Evolutionary conservation across 305 asterid species (phyloP).

Genomic region (Ruellia speciosa): DNA sequence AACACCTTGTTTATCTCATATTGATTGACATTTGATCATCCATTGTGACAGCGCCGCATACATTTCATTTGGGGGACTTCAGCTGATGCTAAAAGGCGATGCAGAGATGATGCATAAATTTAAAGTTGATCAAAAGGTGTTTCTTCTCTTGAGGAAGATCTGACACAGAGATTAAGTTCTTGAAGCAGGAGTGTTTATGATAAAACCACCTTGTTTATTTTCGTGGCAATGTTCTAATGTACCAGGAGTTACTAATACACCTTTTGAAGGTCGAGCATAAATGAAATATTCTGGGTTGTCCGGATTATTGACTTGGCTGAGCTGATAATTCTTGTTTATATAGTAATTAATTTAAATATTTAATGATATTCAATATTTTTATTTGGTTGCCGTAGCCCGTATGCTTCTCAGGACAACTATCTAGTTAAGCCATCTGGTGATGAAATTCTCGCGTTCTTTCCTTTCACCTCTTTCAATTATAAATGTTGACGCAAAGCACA

Average conservation of each 20-base stretch:
- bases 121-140: conserved; percentile 63
- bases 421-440: too few relatives aligned
- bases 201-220: neutral
- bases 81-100: conserved; percentile 58
- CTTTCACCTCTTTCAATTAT: too few relatives aligned
- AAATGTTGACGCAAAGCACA: too few relatives aligned
- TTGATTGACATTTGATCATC: neutral
- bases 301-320: neutral
- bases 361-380: too few relatives aligned
- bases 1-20: too few relatives aligned
- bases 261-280: neutral
- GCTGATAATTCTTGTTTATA: too few relatives aligned
- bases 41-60: conserved; percentile 33
- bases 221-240: neutral
- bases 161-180: conserved; percentile 19
- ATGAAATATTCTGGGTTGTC: neutral
- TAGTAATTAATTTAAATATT: too few relatives aligned
- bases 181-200: neutral
- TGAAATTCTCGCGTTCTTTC: too few relatives aligned
- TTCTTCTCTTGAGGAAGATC: conserved; percentile 76
- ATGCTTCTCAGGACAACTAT: too few relatives aligned
- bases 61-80: conserved; percentile 92
- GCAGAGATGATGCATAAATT: conserved; percentile 52
- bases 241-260: neutral
- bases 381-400: too few relatives aligned